A percentile compares a stretch with the other conserved stretches of the same genome.
Conservation (phyloP, 2,329 filamentous ascomycete species). For the Diaporthe longicolla region DNA sequence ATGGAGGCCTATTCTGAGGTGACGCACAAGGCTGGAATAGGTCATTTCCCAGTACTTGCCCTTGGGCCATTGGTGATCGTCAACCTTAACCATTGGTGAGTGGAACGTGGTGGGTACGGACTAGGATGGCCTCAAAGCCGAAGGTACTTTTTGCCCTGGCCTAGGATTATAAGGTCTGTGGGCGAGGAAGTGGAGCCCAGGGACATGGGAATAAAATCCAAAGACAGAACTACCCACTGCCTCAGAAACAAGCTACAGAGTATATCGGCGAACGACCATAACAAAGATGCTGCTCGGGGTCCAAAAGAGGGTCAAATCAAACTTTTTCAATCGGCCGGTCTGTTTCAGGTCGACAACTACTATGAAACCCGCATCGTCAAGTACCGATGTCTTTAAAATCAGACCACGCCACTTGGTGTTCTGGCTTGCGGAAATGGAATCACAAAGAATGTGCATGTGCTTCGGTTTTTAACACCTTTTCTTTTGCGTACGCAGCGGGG, state of each 20-base stretch:
- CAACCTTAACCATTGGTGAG: not conserved
- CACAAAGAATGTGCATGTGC: not conserved
- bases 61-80: not conserved
- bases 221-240: not conserved
- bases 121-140: not conserved
- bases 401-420: not conserved
- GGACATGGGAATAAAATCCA: not conserved
- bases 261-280: not conserved
- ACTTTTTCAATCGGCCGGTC: not conserved
- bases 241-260: not conserved
- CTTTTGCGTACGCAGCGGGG: not conserved
- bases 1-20: slow-evolving; percentile 66
- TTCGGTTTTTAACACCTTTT: not conserved
- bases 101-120: not conserved
- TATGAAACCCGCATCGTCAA: no score
- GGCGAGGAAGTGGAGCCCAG: not conserved
- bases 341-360: no score
- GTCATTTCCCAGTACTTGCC: not conserved
- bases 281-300: not conserved
- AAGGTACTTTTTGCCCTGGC: not conserved
- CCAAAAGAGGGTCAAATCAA: not conserved
- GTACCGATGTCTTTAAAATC: not conserved
- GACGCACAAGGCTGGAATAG: slow-evolving; percentile 27
- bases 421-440: not conserved
- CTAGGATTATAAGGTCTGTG: not conserved